A percentile compares a stretch with the other conserved stretches of the same genome.
Evolutionary conservation across 768 basidiomycete species (phyloP).

Genomic region (Boletus sp.): DNA sequence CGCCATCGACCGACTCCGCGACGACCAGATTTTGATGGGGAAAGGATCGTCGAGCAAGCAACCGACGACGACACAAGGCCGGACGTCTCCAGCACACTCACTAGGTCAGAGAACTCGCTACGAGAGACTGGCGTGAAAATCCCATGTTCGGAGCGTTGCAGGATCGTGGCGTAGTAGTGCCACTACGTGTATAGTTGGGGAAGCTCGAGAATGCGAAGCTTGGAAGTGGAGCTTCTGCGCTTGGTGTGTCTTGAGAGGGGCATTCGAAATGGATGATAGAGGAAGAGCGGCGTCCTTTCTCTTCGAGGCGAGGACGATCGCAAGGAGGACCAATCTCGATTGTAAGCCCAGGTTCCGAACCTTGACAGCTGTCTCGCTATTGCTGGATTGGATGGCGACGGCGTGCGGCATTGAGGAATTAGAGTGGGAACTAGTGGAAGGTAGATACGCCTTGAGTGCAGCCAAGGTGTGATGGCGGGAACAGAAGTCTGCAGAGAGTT

Average conservation of each 20-base stretch:
- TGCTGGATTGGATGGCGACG: conserved; percentile 27
- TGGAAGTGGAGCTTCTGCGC: conserved; percentile 42
- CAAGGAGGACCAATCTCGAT: conserved; percentile 65
- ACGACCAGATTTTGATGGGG: conserved; percentile 48
- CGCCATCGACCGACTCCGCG: conserved; percentile 54
- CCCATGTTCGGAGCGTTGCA: conserved; percentile 53
- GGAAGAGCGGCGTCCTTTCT: conserved; percentile 58
- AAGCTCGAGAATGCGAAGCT: conserved; percentile 49
- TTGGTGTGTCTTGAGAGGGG: conserved; percentile 48
- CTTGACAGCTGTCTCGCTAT: conserved; percentile 65
- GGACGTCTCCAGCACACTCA: conserved; percentile 69
- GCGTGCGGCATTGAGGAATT: conserved; percentile 18
- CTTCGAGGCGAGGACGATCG: conserved; percentile 61
- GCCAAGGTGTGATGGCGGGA: conserved; percentile 60
- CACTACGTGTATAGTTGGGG: conserved; percentile 61
- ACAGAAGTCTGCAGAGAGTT: conserved; percentile 35
- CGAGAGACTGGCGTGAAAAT: conserved; percentile 66
- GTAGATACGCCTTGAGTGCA: conserved; percentile 71
- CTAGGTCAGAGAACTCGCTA: conserved; percentile 73
- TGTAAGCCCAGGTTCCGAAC: conserved; percentile 71
- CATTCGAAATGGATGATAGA: conserved; percentile 39
- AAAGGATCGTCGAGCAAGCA: conserved; percentile 31
- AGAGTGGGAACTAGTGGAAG: conserved; percentile 32
- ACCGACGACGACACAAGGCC: conserved; percentile 51
- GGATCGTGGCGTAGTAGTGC: conserved; percentile 59